Evolutionary conservation across 139 green algal species (phyloP).

Genomic region (Chlamydomonas eustigma): DNA sequence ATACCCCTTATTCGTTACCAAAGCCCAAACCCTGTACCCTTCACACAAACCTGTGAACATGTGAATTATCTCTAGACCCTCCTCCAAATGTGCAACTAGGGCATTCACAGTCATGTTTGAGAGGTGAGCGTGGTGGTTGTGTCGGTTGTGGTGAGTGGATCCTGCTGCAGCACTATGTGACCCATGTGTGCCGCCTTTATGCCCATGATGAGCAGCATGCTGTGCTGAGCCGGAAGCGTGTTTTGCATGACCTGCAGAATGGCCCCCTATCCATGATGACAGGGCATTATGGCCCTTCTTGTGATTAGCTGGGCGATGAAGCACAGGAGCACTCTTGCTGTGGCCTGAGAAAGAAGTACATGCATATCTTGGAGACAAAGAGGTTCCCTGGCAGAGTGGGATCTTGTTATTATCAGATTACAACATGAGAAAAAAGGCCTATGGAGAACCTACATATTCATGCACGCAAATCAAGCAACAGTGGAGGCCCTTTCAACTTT

Average conservation of each 20-base stretch:
- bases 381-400: too few relatives aligned
- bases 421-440: too few relatives aligned
- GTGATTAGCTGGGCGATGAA: background rate
- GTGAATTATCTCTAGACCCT: conserved; percentile 90
- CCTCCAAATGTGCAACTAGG: conserved; percentile 84
- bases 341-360: background rate
- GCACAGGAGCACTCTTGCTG: background rate
- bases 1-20: too few relatives aligned
- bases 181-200: too few relatives aligned
- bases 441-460: too few relatives aligned
- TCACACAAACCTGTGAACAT: conserved; percentile 67
- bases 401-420: too few relatives aligned
- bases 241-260: background rate
- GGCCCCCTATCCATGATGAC: background rate
- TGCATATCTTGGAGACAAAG: too few relatives aligned
- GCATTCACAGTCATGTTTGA: conserved; percentile 68
- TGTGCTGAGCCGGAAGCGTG: too few relatives aligned
- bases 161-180: background rate
- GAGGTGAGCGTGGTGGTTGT: conserved; percentile 32
- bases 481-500: too few relatives aligned
- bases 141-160: background rate
- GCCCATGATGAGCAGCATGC: too few relatives aligned
- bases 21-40: too few relatives aligned
- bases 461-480: too few relatives aligned
- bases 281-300: background rate